phyloP scores from a whole-genome alignment of 2,329 filamentous ascomycete genomes.

The Pyrenochaeta sp. region DNA sequence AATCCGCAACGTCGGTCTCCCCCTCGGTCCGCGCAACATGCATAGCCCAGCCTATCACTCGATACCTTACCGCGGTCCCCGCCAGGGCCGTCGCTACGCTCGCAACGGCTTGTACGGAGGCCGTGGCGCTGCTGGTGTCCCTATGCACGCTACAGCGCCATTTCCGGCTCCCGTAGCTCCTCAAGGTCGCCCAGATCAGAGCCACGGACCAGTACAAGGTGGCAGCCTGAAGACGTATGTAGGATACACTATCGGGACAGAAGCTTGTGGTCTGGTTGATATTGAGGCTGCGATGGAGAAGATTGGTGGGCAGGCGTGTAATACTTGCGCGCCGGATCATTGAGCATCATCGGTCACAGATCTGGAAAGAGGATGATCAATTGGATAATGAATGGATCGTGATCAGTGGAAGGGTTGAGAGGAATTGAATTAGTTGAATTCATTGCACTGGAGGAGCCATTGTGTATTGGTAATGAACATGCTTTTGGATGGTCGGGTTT shows the following conservation, averaged over 20 bases:
- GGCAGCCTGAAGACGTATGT: not conserved
- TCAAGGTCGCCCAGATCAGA: constrained; percentile 17
- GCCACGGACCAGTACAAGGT: not conserved
- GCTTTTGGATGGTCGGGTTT: not conserved
- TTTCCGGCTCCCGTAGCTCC: constrained; percentile 43
- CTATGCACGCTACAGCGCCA: constrained; percentile 40
- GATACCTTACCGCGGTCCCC: constrained; percentile 11
- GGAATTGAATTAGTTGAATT: not conserved
- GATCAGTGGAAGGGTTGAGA: not conserved
- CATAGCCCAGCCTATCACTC: constrained; percentile 6
- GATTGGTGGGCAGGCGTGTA: constrained; percentile 21
- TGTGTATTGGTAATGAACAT: not conserved
- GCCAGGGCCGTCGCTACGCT: constrained; percentile 5
- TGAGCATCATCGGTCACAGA: not conserved
- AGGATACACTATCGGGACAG: not conserved
- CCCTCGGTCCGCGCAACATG: constrained; percentile 2
- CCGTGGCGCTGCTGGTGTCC: constrained; percentile 31
- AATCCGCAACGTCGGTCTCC: constrained; percentile 20
- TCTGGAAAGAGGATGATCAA: not conserved
- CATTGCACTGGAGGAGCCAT: not conserved
- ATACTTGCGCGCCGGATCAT: constrained; percentile 26
- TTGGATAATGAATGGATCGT: not conserved
- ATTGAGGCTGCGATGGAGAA: constrained; percentile 24
- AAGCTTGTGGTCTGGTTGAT: constrained; percentile 26
- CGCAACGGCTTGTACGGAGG: constrained; percentile 33